Evolutionary conservation across 495 filamentous ascomycete species (phyloP), one percentile per base, ranked within the genome.

Genomic region (Letharia columbiana): DNA sequence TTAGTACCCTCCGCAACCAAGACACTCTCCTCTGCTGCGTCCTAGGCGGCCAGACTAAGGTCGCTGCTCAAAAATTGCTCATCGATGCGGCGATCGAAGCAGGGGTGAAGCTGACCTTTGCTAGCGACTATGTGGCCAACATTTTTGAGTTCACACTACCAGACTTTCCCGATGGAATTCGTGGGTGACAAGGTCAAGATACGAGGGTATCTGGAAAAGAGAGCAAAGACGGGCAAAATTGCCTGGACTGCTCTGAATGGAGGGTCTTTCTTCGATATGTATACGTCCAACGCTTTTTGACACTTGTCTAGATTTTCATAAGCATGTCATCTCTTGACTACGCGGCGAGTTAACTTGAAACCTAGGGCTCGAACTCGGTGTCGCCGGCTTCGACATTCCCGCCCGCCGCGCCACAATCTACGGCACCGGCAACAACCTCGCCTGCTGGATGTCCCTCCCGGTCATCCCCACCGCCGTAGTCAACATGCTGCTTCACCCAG

Each of bases 61-160:
- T 47, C 41, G 40, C 62, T 2, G 17, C 61, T 4, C 58, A 63
- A 58, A 73, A 70, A 33, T 58, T 67, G 15, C 49, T 70, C 39
- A 67, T 71, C 35, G 70, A 73, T 49, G 70, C 70, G 4, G 68
- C 70, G 4, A 50, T 71, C 28, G 23, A 66, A 63, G 71, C 71
- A 9, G 71, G 71, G 2, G 67, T 73, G 0, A 73, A 69, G 63
- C 40, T 71, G 13, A 71, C 44, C 57, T 73, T 73, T 47, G 68
- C 68, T 23, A 66, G 65, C 57, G 71, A 73, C 58, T 73, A 59
- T 57, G 68, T 66, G 17, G 57, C 52, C 59, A 66, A 49, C 56
- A 65, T 60, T 68, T 28, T 0, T 28, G 23, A 28, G 23, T 28
- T 28, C 23, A 28, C 23, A 28, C 23, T 28, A 28, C 23, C 23